Percentiles rank a stretch among this genome's conserved stretches.
Conservation (phyloP, 2,329 filamentous ascomycete species). For the Trichoderma sp. region DNA sequence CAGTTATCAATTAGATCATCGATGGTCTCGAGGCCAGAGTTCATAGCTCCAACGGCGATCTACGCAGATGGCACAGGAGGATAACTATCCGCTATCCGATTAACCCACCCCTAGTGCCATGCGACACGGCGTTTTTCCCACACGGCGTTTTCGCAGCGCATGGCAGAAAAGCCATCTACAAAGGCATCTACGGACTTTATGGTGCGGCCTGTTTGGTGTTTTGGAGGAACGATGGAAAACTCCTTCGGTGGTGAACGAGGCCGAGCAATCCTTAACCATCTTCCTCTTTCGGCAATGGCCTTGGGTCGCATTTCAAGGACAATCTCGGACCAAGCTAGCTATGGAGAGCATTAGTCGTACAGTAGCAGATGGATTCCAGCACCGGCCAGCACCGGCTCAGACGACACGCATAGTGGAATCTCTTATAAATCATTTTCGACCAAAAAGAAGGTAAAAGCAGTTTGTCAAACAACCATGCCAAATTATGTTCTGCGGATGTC, state of each 20-base stretch:
- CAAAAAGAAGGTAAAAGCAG: not conserved
- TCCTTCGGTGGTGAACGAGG: constrained; percentile 1
- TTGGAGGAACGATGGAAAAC: not conserved
- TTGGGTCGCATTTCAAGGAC: not conserved
- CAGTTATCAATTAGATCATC: constrained; percentile 9
- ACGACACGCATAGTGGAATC: not conserved
- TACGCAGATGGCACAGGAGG: not conserved
- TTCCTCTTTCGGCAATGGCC: not conserved
- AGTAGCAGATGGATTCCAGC: not conserved
- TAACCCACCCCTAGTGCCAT: not conserved
- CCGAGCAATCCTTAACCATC: not conserved
- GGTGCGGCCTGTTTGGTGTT: not conserved
- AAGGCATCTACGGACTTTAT: not conserved
- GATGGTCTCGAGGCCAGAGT: not conserved
- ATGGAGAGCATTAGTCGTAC: not conserved
- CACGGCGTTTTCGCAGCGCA: constrained; percentile 6
- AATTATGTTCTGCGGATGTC: not conserved
- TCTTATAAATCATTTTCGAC: constrained; percentile 22
- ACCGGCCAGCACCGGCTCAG: constrained; percentile 27
- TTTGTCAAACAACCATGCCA: not conserved
- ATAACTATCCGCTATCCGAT: constrained; percentile 13
- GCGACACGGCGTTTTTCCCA: constrained; percentile 11
- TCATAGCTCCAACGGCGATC: not conserved
- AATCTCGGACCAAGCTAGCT: not conserved
- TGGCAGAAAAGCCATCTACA: not conserved